These are phyloP conservation scores for Penicillium rolfsii DNA, from an alignment of 2,329 filamentous ascomycete genomes.

Conservation along the genomic window DNA sequence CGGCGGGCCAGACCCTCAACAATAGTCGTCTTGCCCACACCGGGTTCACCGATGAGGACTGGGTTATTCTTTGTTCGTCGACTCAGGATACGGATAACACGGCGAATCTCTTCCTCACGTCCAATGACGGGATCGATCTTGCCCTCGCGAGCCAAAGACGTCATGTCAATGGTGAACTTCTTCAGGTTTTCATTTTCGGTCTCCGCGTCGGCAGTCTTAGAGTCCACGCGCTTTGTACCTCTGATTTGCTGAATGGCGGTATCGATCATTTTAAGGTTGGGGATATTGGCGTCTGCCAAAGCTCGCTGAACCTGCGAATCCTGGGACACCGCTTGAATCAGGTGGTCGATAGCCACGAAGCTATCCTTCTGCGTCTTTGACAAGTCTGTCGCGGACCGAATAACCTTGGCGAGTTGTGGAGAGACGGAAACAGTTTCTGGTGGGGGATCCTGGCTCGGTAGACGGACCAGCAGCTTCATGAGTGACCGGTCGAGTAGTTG, in stretches of 20 bases:
- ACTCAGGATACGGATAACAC: slow-evolving; percentile 88
- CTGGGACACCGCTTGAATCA: slow-evolving; percentile 83
- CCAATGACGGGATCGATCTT: slow-evolving; percentile 98
- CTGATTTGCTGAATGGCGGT: slow-evolving; percentile 89
- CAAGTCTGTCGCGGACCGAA: slow-evolving; percentile 82
- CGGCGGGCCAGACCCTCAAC: slow-evolving; percentile 94
- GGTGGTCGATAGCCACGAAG: slow-evolving; percentile 91
- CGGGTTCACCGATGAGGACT: slow-evolving; percentile 94
- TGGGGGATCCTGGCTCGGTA: slow-evolving; percentile 92
- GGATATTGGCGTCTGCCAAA: slow-evolving; percentile 84
- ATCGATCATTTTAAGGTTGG: slow-evolving; percentile 87
- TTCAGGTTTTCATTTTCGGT: slow-evolving; percentile 92
- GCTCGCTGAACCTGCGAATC: slow-evolving; percentile 73
- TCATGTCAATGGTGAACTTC: slow-evolving; percentile 99
- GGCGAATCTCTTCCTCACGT: slow-evolving; percentile 90
- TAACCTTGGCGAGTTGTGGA: slow-evolving; percentile 77
- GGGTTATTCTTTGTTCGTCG: slow-evolving; percentile 98
- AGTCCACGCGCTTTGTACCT: slow-evolving; percentile 90
- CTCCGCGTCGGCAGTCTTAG: slow-evolving; percentile 90
- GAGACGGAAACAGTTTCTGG: slow-evolving; percentile 85
- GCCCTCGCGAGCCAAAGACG: slow-evolving; percentile 89
- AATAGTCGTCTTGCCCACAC: slow-evolving; percentile 98
- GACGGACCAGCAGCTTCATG: slow-evolving; percentile 87
- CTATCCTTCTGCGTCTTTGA: slow-evolving; percentile 98
- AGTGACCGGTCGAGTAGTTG: slow-evolving; percentile 85